Conservation (phyloP, 192 early-diverging fungal species). For the Diversispora eburnea region DNA sequence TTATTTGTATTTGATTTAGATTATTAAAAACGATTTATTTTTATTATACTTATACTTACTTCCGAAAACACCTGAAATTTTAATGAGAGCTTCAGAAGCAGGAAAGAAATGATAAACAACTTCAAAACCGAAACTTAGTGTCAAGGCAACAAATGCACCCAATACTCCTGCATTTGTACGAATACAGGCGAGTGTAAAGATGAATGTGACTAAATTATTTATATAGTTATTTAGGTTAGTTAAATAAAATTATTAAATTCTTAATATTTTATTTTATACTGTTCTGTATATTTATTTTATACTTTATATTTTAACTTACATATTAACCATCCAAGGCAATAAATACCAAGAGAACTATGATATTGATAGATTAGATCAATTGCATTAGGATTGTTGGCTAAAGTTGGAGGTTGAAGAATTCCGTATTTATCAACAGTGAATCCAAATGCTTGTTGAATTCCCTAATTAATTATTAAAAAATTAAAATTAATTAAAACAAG, state of each 20-base stretch:
- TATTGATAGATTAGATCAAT: background rate
- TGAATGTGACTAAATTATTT: conserved; percentile 17
- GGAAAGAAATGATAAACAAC: conserved; percentile 2
- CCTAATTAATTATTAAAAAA: background rate
- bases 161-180: conserved; percentile 19
- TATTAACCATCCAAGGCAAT: conserved; percentile 2
- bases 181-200: conserved; percentile 27
- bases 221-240: background rate
- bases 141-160: conserved; percentile 21
- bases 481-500: background rate
- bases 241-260: background rate
- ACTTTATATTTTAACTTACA: conserved; percentile 7
- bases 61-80: background rate
- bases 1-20: background rate
- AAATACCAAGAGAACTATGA: conserved; percentile 17
- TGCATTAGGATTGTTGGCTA: too few species aligned
- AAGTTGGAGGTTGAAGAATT: too few species aligned
- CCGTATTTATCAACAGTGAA: background rate
- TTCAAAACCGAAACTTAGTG: background rate
- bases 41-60: background rate
- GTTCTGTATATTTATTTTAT: background rate
- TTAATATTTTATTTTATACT: conserved; percentile 1
- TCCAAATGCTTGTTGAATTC: conserved; percentile 13
- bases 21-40: background rate
- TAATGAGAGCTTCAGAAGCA: background rate